These are phyloP conservation scores for Phyllosticta citribraziliensis DNA, from an alignment of 2,329 filamentous ascomycete genomes.

Conservation along the genomic window DNA sequence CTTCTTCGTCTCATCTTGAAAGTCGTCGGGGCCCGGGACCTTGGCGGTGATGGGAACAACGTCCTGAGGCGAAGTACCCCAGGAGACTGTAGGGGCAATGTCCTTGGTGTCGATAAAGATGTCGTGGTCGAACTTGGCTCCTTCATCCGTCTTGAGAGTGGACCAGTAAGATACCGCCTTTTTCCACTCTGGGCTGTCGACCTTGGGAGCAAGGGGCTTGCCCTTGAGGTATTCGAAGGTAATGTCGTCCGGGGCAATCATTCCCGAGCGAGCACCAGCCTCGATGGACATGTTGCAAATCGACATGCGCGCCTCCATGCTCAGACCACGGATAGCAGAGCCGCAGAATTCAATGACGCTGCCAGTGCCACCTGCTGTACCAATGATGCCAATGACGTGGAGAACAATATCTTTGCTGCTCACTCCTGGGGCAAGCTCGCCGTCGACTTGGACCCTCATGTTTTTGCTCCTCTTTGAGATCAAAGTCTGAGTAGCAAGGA, in stretches of 20 bases:
- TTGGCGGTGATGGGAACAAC: slow-evolving; percentile 85
- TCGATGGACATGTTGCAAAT: slow-evolving; percentile 99
- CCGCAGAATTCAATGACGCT: slow-evolving; percentile 97
- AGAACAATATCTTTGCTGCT: slow-evolving; percentile 94
- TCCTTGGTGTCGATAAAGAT: slow-evolving; percentile 87
- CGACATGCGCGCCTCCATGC: slow-evolving; percentile 97
- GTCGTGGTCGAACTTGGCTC: slow-evolving; percentile 80
- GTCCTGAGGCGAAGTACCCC: slow-evolving; percentile 95
- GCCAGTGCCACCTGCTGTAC: slow-evolving; percentile 89
- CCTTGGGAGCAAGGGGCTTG: slow-evolving; percentile 76
- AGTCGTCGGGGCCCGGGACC: slow-evolving; percentile 87
- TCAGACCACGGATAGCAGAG: slow-evolving; percentile 77
- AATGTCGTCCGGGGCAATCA: slow-evolving; percentile 89
- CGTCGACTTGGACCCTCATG: slow-evolving; percentile 94
- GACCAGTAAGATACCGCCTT: slow-evolving; percentile 83
- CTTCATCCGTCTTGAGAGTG: slow-evolving; percentile 73
- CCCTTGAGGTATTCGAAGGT: slow-evolving; percentile 95
- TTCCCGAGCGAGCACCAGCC: slow-evolving; percentile 85
- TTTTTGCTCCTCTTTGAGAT: slow-evolving; percentile 96
- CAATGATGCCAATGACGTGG: slow-evolving; percentile 85
- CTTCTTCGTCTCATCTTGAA: slow-evolving; percentile 71
- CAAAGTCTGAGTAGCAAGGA: slow-evolving; percentile 89
- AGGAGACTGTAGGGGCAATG: slow-evolving; percentile 85
- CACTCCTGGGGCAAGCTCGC: slow-evolving; percentile 79
- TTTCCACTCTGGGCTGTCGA: slow-evolving; percentile 79